Conservation (phyloP, 495 filamentous ascomycete species). For the Acidiella bohemica region DNA sequence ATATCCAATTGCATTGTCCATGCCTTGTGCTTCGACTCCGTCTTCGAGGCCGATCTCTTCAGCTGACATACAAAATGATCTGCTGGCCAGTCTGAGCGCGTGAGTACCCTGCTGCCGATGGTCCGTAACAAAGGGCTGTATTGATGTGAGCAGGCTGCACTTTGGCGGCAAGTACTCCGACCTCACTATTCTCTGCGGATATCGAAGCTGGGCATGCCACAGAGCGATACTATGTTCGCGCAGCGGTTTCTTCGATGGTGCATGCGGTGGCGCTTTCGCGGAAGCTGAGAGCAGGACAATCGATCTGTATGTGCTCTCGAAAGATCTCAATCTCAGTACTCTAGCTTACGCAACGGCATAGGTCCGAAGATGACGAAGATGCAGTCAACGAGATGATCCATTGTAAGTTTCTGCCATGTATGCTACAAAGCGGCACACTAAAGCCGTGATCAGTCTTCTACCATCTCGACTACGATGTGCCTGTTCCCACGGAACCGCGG, state of each 20-base stretch:
- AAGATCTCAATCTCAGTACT: too few species aligned
- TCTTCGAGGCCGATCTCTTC: too few species aligned
- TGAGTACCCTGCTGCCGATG: constrained; percentile 17
- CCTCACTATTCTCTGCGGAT: constrained; percentile 28
- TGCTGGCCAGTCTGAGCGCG: constrained; percentile 29
- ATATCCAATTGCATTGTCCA: too few species aligned
- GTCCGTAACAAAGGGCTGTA: constrained; percentile 1
- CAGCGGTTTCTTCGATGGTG: constrained; percentile 31
- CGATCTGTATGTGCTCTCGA: too few species aligned
- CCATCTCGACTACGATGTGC: constrained; percentile 33
- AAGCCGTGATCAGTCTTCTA: constrained; percentile 35
- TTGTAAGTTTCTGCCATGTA: too few species aligned
- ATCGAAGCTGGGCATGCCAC: constrained; percentile 28
- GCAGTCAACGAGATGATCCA: constrained; percentile 33
- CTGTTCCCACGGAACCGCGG: constrained; percentile 15
- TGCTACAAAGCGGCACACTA: too few species aligned
- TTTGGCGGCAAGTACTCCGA: constrained; percentile 30
- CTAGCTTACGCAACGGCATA: too few species aligned
- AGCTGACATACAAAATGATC: constrained; percentile 23
- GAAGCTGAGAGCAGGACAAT: constrained; percentile 27
- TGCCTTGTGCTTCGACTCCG: too few species aligned
- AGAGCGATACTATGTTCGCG: constrained; percentile 30
- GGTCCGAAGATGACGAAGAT: constrained; percentile 31
- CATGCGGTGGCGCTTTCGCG: constrained; percentile 24
- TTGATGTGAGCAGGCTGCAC: constrained; percentile 15